These are phyloP conservation scores for Phlegmacium glaucopus DNA, from an alignment of 768 basidiomycete genomes.

Conservation along the genomic window DNA sequence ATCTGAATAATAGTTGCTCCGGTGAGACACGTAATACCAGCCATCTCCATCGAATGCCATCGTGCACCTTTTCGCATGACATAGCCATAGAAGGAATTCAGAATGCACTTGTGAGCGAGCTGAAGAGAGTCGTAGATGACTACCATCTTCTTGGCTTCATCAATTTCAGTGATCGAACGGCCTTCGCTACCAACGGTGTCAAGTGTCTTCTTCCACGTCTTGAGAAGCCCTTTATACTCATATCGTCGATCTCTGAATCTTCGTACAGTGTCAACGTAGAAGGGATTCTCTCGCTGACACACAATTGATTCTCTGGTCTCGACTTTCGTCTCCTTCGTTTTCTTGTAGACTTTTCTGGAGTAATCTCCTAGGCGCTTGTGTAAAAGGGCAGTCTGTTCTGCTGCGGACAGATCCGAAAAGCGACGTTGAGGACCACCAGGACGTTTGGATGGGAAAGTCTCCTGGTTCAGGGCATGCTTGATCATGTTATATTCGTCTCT, in stretches of 20 bases:
- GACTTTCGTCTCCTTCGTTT: slow-evolving; percentile 95
- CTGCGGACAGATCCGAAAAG: slow-evolving; percentile 76
- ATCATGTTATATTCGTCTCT: slow-evolving; percentile 99
- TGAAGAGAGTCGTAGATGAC: slow-evolving; percentile 98
- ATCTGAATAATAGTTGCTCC: slow-evolving; percentile 98
- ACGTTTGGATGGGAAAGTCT: slow-evolving; percentile 80
- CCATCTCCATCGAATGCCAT: slow-evolving; percentile 99
- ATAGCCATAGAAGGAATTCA: slow-evolving; percentile 99
- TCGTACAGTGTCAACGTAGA: slow-evolving; percentile 98
- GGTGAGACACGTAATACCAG: slow-evolving; percentile 96
- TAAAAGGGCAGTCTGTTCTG: slow-evolving; percentile 88
- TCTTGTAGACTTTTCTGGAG: slow-evolving; percentile 97
- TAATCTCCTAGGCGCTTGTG: slow-evolving; percentile 99
- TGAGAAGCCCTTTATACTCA: slow-evolving; percentile 97
- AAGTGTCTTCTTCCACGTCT: slow-evolving; percentile 99
- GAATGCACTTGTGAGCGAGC: slow-evolving; percentile 98
- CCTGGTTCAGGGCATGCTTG: slow-evolving; percentile 92
- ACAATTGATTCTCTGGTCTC: slow-evolving; percentile 93
- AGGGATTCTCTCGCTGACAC: slow-evolving; percentile 96
- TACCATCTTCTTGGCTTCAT: slow-evolving; percentile 99
- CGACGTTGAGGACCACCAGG: slow-evolving; percentile 71
- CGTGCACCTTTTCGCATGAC: slow-evolving; percentile 99
- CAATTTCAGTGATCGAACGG: slow-evolving; percentile 77
- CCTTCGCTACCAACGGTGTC: slow-evolving; percentile 70
- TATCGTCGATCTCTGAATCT: slow-evolving; percentile 96